Conservation (phyloP, 2,329 filamentous ascomycete species). For the Daldinia sp. region DNA sequence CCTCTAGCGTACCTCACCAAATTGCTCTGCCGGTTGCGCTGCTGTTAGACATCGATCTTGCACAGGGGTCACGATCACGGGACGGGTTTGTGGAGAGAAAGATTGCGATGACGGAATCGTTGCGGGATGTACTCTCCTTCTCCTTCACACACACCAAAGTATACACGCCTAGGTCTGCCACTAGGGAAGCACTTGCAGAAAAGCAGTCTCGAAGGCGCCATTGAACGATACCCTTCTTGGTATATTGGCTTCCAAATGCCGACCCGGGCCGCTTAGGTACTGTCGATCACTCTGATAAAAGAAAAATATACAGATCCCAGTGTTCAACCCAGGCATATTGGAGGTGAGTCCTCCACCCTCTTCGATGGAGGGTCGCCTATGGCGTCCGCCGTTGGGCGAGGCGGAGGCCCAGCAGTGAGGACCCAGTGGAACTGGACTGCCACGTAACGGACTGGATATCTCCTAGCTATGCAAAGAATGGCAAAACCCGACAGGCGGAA, state of each 20-base stretch:
- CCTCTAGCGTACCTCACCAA: conserved; percentile 14
- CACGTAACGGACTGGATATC: conserved; percentile 17
- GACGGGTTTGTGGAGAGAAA: conserved; percentile 7
- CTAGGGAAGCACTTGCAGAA: conserved; percentile 17
- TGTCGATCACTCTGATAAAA: conserved; percentile 30
- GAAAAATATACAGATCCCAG: neutral
- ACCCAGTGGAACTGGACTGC: conserved; percentile 10
- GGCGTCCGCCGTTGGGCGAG: conserved; percentile 29
- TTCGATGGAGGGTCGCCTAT: conserved; percentile 14
- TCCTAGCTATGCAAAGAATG: conserved; percentile 19
- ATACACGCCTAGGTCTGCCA: conserved; percentile 23
- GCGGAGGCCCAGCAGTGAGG: conserved; percentile 14
- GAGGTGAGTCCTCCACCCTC: conserved; percentile 12
- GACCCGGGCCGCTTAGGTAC: conserved; percentile 21
- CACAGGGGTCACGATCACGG: conserved; percentile 28
- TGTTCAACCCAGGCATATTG: conserved; percentile 13
- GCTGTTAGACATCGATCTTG: conserved; percentile 33
- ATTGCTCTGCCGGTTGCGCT: conserved; percentile 28
- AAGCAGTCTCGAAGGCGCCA: conserved; percentile 13
- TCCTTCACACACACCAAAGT: neutral
- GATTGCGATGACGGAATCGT: conserved; percentile 23
- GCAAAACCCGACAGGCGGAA: conserved; percentile 19
- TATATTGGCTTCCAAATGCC: conserved; percentile 23
- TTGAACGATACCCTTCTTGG: conserved; percentile 15
- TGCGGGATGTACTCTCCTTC: conserved; percentile 1